These are phyloP conservation scores for Ceratorhiza oryzae-sativae DNA, from an alignment of 1,284 basidiomycete species.

Conservation along the genomic window DNA sequence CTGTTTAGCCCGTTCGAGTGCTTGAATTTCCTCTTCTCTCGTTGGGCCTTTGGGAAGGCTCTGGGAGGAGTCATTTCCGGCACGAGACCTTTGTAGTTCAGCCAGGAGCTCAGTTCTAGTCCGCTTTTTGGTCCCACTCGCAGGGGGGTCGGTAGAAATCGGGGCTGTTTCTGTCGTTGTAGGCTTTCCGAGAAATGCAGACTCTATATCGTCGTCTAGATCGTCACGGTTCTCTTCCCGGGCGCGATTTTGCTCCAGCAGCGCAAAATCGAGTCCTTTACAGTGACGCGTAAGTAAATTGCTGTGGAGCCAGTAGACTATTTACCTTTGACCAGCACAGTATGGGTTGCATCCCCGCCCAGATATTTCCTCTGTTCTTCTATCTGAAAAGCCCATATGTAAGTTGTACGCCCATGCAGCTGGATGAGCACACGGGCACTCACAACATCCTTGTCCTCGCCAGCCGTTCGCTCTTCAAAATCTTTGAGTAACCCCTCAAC, in stretches of 20 bases:
- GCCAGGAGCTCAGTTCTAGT: conserved; percentile 29
- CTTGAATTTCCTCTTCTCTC: conserved; percentile 47
- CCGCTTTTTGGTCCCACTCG: conserved; percentile 24
- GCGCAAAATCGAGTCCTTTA: conserved; percentile 78
- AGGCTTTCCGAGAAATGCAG: conserved; percentile 61
- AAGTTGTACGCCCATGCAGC: not conserved
- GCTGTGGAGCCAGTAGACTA: not conserved
- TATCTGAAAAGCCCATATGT: conserved; percentile 56
- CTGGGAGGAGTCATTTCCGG: not conserved
- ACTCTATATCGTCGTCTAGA: conserved; percentile 75
- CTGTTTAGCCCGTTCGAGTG: conserved; percentile 62
- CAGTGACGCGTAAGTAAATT: not conserved
- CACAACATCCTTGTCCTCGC: conserved; percentile 66
- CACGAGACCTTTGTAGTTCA: conserved; percentile 33
- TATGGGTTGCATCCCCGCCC: conserved; percentile 87
- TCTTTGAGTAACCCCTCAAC: conserved; percentile 81
- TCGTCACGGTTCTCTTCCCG: conserved; percentile 66
- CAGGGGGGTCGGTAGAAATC: conserved; percentile 41
- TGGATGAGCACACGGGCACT: conserved; percentile 46
- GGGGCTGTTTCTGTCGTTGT: conserved; percentile 41
- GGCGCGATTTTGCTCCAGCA: conserved; percentile 84
- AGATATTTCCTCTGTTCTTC: conserved; percentile 81
- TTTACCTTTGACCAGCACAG: conserved; percentile 78
- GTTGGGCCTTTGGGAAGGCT: conserved; percentile 2
- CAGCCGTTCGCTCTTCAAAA: conserved; percentile 70